Percentiles rank a stretch among this genome's conserved stretches.
Conservation (phyloP, 2,329 filamentous ascomycete species). For the Aspergillus persii region DNA sequence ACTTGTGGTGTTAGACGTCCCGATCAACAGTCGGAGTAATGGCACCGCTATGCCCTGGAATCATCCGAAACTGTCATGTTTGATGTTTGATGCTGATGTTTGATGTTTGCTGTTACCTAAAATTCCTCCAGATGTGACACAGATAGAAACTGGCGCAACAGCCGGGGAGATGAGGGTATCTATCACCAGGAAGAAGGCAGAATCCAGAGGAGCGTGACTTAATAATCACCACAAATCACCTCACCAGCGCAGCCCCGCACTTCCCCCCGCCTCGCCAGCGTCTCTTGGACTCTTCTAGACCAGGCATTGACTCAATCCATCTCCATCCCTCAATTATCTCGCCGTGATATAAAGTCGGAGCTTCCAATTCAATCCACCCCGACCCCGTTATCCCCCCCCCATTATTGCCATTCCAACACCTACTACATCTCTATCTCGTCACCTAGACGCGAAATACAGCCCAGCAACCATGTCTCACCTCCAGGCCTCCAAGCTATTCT, state of each 20-base stretch:
- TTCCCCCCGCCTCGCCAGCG: neutral
- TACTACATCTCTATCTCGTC: neutral
- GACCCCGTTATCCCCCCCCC: neutral
- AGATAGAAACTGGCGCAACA: neutral
- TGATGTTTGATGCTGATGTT: no score
- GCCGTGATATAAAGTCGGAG: neutral
- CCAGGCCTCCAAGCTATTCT: constrained; percentile 44
- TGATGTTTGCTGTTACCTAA: no score
- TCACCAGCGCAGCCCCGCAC: neutral
- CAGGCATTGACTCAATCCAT: neutral
- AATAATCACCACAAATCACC: neutral
- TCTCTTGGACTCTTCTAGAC: neutral
- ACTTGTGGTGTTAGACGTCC: neutral
- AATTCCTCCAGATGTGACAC: neutral
- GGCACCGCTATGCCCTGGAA: neutral
- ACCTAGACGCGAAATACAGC: neutral
- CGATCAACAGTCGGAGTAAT: neutral
- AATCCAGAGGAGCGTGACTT: neutral
- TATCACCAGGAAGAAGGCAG: neutral
- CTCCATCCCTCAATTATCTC: no score
- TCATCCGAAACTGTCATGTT: no score
- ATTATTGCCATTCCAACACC: neutral
- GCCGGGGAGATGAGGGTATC: neutral
- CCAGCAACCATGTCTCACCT: constrained; percentile 28
- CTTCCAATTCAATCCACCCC: neutral